A percentile compares a stretch with the other conserved stretches of the same genome.
These are phyloP conservation scores for Sphenostylis stenocarpa DNA, from an alignment of 306 rosid species.

Conservation along the genomic window DNA sequence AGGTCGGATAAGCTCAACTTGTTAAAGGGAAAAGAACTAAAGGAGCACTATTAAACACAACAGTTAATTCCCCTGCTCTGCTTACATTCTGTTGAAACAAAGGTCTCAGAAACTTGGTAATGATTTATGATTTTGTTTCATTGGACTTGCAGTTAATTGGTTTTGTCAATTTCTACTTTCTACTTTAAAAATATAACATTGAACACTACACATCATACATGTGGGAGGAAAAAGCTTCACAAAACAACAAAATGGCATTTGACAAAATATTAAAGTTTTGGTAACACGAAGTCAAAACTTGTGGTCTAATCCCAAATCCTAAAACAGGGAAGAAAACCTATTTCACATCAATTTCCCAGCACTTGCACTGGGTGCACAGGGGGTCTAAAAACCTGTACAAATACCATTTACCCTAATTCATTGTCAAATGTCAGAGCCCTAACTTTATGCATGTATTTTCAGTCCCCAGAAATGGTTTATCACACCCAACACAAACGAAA, in stretches of 20 bases:
- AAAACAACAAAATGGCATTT: background rate
- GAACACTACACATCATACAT: background rate
- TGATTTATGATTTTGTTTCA: background rate
- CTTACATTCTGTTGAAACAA: background rate
- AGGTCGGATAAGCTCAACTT: background rate
- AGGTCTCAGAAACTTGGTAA: background rate
- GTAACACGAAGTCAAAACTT: background rate
- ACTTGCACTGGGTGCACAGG: background rate
- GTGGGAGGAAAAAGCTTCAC: background rate
- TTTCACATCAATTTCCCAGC: background rate
- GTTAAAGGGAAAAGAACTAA: background rate
- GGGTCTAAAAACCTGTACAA: background rate
- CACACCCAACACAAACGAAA: background rate
- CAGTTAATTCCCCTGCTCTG: background rate
- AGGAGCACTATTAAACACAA: background rate
- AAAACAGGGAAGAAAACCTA: background rate
- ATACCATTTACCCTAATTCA: background rate
- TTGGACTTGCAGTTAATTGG: background rate
- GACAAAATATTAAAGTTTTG: background rate
- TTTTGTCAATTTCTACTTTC: background rate
- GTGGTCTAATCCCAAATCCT: constrained; percentile 5
- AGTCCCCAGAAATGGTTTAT: background rate
- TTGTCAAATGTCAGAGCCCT: background rate
- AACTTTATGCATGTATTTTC: background rate
- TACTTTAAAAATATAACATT: background rate